Percentiles rank a stretch among this genome's conserved stretches.
phyloP scores from a whole-genome alignment of 2,329 filamentous ascomycete genomes.

The Neopestalotiopsis sp. region DNA sequence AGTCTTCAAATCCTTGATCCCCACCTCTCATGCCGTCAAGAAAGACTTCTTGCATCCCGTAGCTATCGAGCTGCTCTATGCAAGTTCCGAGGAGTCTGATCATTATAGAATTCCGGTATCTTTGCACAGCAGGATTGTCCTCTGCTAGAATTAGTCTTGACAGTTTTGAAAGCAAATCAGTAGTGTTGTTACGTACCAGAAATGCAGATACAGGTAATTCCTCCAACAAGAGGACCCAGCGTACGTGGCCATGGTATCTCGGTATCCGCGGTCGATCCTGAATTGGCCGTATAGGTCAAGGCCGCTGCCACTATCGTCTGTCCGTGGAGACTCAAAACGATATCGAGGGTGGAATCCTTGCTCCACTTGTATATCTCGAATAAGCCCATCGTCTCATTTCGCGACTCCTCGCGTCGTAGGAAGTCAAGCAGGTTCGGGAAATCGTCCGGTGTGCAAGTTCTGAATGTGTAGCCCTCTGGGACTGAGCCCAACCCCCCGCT shows the following conservation, averaged over 20 bases:
- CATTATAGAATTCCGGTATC: constrained; percentile 55
- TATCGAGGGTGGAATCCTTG: constrained; percentile 54
- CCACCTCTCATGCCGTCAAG: constrained; percentile 60
- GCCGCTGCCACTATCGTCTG: constrained; percentile 57
- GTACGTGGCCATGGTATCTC: constrained; percentile 62
- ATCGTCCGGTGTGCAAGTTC: constrained; percentile 51
- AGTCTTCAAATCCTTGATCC: constrained; percentile 54
- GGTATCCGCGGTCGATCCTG: constrained; percentile 50
- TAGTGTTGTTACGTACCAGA: constrained; percentile 48
- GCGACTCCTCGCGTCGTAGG: constrained; percentile 52
- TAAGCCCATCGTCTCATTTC: constrained; percentile 59
- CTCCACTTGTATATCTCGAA: constrained; percentile 64
- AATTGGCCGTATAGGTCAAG: constrained; percentile 57
- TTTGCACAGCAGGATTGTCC: constrained; percentile 47
- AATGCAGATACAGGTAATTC: constrained; percentile 66
- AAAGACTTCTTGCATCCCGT: constrained; percentile 60
- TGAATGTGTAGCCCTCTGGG: constrained; percentile 48
- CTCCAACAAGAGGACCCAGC: constrained; percentile 58
- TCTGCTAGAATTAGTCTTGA: constrained; percentile 37
- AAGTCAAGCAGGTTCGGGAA: constrained; percentile 54
- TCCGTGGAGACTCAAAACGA: constrained; percentile 59
- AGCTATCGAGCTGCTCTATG: constrained; percentile 49
- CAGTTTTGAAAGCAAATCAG: no score
- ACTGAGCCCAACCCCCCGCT: constrained; percentile 41
- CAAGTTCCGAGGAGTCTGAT: constrained; percentile 60